Percentiles rank a stretch among this genome's conserved stretches.
phyloP scores from a whole-genome alignment of 345 rosid genomes.

The Heritiera littoralis region DNA sequence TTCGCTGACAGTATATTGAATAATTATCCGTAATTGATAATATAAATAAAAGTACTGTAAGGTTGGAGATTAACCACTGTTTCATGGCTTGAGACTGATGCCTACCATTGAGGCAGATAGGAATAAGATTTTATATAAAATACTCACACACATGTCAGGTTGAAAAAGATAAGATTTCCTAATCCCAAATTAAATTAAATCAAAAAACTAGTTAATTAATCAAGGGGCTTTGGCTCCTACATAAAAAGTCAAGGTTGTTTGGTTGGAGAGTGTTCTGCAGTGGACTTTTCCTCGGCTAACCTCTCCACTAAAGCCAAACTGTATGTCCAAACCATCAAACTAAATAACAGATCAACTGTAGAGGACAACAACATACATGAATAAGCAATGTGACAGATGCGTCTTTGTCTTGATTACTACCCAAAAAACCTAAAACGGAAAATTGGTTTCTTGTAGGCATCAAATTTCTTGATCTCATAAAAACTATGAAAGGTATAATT shows the following conservation, averaged over 20 bases:
- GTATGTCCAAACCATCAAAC: constrained; percentile 27
- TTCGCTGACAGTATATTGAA: too few species aligned
- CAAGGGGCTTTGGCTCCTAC: neutral
- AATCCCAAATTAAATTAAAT: constrained; percentile 8
- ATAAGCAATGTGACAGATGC: constrained; percentile 8
- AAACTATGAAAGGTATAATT: neutral
- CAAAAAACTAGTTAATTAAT: neutral
- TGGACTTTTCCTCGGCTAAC: neutral
- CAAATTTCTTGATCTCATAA: neutral
- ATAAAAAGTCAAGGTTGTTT: constrained; percentile 27
- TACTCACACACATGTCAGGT: constrained; percentile 2
- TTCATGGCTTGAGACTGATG: constrained; percentile 49
- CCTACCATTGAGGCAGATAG: constrained; percentile 25
- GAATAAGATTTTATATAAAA: neutral
- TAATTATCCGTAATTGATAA: too few species aligned
- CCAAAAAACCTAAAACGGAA: neutral
- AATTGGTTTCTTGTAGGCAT: neutral
- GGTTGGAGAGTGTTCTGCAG: neutral
- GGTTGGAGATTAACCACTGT: constrained; percentile 22
- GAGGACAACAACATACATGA: constrained; percentile 5
- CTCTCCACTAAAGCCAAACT: constrained; percentile 17
- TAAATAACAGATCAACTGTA: constrained; percentile 22
- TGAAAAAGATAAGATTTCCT: constrained; percentile 16
- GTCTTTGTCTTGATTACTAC: constrained; percentile 25
- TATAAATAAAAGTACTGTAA: neutral